These are phyloP conservation scores for Onygena corvina DNA, from an alignment of 2,329 filamentous ascomycete species.

Conservation along the genomic window DNA sequence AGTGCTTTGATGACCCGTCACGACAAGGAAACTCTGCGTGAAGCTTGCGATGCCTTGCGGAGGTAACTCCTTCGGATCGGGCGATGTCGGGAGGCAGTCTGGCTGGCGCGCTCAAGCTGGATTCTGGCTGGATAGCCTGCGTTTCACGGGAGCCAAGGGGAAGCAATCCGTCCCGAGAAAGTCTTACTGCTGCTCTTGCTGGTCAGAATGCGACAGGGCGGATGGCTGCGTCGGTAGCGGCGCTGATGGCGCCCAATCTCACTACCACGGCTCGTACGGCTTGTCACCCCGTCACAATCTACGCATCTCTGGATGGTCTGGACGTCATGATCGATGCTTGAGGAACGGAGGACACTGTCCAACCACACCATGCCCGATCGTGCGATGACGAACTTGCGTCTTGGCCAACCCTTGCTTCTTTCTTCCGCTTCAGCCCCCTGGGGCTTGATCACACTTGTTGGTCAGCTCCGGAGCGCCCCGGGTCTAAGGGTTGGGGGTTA, in stretches of 20 bases:
- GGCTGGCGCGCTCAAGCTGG: conserved; percentile 3
- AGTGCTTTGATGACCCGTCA: background rate
- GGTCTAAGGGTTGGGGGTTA: conserved; percentile 41
- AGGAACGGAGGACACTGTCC: background rate
- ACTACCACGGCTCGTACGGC: no score
- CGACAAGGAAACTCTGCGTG: conserved; percentile 5
- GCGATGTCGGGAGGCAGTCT: conserved; percentile 1
- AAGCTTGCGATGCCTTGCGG: conserved; percentile 7
- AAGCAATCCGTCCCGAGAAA: conserved; percentile 1
- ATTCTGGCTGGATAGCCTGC: conserved; percentile 1
- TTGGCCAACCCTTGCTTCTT: conserved; percentile 5
- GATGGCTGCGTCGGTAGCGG: background rate
- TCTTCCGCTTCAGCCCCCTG: background rate
- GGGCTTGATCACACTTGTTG: conserved; percentile 65
- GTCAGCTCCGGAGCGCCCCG: conserved; percentile 77
- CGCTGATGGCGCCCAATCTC: background rate
- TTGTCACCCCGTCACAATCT: no score
- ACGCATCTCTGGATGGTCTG: no score
- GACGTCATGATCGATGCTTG: no score
- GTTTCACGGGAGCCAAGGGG: conserved; percentile 1
- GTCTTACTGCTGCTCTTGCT: no score
- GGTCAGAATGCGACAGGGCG: background rate
- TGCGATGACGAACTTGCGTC: conserved; percentile 6
- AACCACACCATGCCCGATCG: background rate
- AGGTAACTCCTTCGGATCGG: conserved; percentile 7